These are phyloP conservation scores for Effrenium voratum DNA, from an alignment of 73 alveolate species.

Conservation along the genomic window DNA sequence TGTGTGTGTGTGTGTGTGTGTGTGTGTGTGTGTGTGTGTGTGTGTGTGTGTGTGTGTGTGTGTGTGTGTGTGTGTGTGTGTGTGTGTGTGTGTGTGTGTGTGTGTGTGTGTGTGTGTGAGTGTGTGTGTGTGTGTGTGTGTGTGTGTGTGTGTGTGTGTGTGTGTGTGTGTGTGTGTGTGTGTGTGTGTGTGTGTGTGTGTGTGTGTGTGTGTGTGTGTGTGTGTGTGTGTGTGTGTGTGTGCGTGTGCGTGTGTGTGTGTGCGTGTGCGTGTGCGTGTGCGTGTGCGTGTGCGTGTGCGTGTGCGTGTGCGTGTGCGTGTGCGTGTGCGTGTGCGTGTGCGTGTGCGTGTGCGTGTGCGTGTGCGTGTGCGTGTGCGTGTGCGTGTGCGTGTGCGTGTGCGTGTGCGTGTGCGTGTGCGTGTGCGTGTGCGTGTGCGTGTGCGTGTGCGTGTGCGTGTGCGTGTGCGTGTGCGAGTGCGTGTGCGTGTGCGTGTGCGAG, in stretches of 20 bases:
- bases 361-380: neutral
- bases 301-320: neutral
- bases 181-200: too few relatives aligned
- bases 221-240: neutral
- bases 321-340: neutral
- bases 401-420: neutral
- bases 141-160: too few relatives aligned
- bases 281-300: neutral
- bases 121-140: too few relatives aligned
- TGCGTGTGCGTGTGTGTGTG: neutral
- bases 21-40: too few relatives aligned
- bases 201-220: too few relatives aligned
- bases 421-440: neutral
- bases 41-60: too few relatives aligned
- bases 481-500: neutral
- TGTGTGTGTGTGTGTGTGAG: too few relatives aligned
- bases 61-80: too few relatives aligned
- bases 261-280: constrained; percentile 10
- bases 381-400: neutral
- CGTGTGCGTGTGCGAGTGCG: neutral
- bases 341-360: neutral
- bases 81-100: too few relatives aligned
- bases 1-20: too few relatives aligned
- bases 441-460: neutral
- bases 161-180: too few relatives aligned